Percentiles rank a stretch among this genome's conserved stretches.
phyloP scores from a whole-genome alignment of 2,329 filamentous ascomycete genomes.

The Aspergillus sp. region DNA sequence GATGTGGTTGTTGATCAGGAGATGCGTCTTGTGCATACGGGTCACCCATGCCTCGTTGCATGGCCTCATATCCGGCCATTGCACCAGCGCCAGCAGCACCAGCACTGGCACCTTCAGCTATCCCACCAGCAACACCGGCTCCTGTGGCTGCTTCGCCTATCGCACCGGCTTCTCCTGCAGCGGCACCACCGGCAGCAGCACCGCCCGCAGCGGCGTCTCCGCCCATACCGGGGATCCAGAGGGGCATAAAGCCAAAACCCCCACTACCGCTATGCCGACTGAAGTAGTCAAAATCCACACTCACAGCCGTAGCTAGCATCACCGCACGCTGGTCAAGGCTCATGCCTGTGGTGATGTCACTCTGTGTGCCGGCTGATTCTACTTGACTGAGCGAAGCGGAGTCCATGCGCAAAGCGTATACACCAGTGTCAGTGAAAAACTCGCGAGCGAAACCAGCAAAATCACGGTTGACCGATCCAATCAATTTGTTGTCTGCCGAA shows the following conservation, averaged over 20 bases:
- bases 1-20: conserved; percentile 11
- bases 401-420: conserved; percentile 60
- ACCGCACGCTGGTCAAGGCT: conserved; percentile 59
- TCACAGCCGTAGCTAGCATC: conserved; percentile 60
- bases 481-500: conserved; percentile 43
- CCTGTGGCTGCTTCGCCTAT: conserved; percentile 33
- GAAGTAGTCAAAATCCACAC: conserved; percentile 62
- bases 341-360: conserved; percentile 43
- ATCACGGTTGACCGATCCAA: conserved; percentile 59
- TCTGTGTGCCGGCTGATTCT: conserved; percentile 17
- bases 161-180: conserved; percentile 27
- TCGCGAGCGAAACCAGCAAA: conserved; percentile 58
- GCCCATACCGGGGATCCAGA: conserved; percentile 44
- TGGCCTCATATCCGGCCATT: conserved; percentile 58
- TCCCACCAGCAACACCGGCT: conserved; percentile 36
- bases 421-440: conserved; percentile 60
- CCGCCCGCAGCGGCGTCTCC: conserved; percentile 35
- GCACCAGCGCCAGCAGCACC: conserved; percentile 50
- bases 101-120: conserved; percentile 34
- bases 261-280: conserved; percentile 50
- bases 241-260: conserved; percentile 46
- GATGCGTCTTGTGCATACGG: conserved; percentile 10
- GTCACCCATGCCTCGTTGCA: conserved; percentile 46
- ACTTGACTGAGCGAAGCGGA: conserved; percentile 44
- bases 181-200: conserved; percentile 22